Evolutionary conservation across 768 basidiomycete species (phyloP).

Genomic region (Galerina sulciceps): DNA sequence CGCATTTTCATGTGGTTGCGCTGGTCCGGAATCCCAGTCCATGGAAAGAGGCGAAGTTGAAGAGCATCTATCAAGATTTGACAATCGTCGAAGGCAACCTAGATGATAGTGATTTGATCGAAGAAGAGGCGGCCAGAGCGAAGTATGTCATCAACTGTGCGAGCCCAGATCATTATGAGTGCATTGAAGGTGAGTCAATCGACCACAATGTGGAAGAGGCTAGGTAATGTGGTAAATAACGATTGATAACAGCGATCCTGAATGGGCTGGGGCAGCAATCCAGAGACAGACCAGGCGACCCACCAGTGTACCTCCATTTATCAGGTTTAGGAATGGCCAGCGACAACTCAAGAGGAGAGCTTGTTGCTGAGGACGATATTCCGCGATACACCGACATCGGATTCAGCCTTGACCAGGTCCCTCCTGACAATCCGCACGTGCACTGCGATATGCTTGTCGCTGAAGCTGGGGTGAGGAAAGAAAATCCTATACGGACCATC

Average conservation of each 20-base stretch:
- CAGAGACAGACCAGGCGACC: constrained; percentile 35
- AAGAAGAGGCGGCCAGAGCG: constrained; percentile 36
- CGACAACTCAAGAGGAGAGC: constrained; percentile 45
- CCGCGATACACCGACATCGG: constrained; percentile 41
- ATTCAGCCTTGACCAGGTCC: constrained; percentile 34
- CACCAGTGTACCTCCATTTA: constrained; percentile 47
- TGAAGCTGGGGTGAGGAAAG: constrained; percentile 41
- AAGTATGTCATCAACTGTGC: constrained; percentile 46
- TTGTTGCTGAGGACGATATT: constrained; percentile 28
- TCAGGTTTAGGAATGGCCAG: constrained; percentile 44
- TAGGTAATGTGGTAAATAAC: background rate
- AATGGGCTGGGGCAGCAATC: constrained; percentile 41
- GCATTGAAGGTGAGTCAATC: constrained; percentile 33
- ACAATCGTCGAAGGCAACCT: constrained; percentile 41
- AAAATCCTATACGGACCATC: constrained; percentile 46
- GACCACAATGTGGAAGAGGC: background rate
- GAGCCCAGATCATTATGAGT: constrained; percentile 40
- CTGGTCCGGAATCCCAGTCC: constrained; percentile 37
- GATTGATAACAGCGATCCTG: constrained; percentile 34
- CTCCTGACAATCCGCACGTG: constrained; percentile 21
- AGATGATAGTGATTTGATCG: constrained; percentile 38
- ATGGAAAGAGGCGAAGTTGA: constrained; percentile 32
- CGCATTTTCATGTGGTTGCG: constrained; percentile 34
- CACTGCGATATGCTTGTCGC: constrained; percentile 34
- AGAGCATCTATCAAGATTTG: constrained; percentile 35